phyloP scores from a whole-genome alignment of 768 basidiomycete genomes.

The Tylopilus subfusipes region DNA sequence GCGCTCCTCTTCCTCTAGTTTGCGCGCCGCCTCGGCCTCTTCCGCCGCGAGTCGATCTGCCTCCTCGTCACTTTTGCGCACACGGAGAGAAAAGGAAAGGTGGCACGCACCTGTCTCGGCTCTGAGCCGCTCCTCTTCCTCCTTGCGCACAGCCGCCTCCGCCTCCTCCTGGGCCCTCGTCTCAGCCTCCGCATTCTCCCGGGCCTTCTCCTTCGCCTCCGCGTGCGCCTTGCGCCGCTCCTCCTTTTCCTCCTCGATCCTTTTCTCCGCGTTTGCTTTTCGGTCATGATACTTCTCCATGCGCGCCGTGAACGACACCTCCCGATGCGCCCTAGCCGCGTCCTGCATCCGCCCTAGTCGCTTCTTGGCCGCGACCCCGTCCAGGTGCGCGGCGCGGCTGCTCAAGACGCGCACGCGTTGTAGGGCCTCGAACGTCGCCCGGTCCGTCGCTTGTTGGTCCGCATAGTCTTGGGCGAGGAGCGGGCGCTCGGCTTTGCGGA shows the following conservation, averaged over 20 bases:
- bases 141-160: conserved; percentile 14
- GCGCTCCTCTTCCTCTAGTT: conserved; percentile 63
- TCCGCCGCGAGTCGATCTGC: conserved; percentile 57
- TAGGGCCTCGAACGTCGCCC: conserved; percentile 58
- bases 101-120: conserved; percentile 53
- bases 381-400: conserved; percentile 54
- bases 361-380: conserved; percentile 70
- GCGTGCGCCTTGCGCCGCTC: conserved; percentile 60
- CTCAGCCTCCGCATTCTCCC: conserved; percentile 41
- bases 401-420: conserved; percentile 57
- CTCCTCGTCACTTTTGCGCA: background rate
- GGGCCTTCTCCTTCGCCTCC: conserved; percentile 46
- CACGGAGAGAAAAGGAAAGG: no score
- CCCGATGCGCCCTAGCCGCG: conserved; percentile 59
- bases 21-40: conserved; percentile 50
- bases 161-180: conserved; percentile 30
- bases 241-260: conserved; percentile 82
- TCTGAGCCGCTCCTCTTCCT: conserved; percentile 43
- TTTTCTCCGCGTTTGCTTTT: conserved; percentile 50
- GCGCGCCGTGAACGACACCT: conserved; percentile 53
- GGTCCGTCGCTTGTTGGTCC: conserved; percentile 76
- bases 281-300: conserved; percentile 62
- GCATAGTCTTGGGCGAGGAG: conserved; percentile 85
- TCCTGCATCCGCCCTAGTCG: conserved; percentile 68
- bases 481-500: conserved; percentile 88